Conservation (phyloP, 2,329 filamentous ascomycete genomes). For the Penicillium palitans region DNA sequence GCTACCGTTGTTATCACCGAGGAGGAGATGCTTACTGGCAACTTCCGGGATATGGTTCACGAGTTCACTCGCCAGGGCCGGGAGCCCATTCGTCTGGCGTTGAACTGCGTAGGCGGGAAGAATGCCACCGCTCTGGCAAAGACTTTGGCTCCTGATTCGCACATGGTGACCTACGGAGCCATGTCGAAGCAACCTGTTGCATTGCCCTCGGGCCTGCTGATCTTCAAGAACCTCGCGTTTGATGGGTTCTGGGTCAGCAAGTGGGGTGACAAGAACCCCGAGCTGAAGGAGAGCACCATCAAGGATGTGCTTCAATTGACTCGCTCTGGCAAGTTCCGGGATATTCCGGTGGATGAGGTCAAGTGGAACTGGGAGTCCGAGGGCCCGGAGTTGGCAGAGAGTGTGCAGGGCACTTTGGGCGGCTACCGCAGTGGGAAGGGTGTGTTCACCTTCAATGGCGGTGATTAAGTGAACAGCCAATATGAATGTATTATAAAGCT, state of each 20-base stretch:
- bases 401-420: slow-evolving; percentile 77
- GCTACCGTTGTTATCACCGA: slow-evolving; percentile 65
- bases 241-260: slow-evolving; percentile 92
- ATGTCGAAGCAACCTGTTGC: slow-evolving; percentile 87
- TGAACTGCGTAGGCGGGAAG: slow-evolving; percentile 95
- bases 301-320: slow-evolving; percentile 78
- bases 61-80: slow-evolving; percentile 72
- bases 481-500: slow-evolving; percentile 1
- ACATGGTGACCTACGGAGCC: slow-evolving; percentile 90
- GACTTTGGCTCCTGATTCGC: slow-evolving; percentile 65
- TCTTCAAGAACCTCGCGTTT: slow-evolving; percentile 89
- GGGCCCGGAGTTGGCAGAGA: slow-evolving; percentile 65
- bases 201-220: slow-evolving; percentile 79
- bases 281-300: slow-evolving; percentile 76
- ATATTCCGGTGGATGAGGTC: slow-evolving; percentile 79
- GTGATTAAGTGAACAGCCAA: slow-evolving; percentile 27
- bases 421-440: slow-evolving; percentile 88
- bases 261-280: slow-evolving; percentile 76
- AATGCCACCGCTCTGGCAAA: slow-evolving; percentile 77
- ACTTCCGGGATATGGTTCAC: slow-evolving; percentile 53
- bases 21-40: slow-evolving; percentile 51
- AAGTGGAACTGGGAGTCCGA: slow-evolving; percentile 81
- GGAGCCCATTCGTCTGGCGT: slow-evolving; percentile 70
- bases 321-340: slow-evolving; percentile 72
- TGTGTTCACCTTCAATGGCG: slow-evolving; percentile 73